Conservation (phyloP, 345 rosid species). For the Pelargonium nanum region DNA sequence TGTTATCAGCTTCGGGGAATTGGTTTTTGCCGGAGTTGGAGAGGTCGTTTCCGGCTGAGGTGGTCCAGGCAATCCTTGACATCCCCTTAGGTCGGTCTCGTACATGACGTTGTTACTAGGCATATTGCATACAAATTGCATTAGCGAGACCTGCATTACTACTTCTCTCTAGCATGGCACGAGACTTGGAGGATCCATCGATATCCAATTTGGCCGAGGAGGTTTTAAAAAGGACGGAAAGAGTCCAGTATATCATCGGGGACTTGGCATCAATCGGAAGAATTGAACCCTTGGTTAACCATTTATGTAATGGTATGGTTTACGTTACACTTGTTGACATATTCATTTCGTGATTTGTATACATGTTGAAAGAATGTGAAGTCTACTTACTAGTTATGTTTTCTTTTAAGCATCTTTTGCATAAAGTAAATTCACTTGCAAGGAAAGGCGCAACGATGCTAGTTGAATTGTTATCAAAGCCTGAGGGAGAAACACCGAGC, state of each 20-base stretch:
- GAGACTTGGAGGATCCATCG: constrained; percentile 28
- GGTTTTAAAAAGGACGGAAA: constrained; percentile 25
- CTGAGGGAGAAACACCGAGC: constrained; percentile 21
- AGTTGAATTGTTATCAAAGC: constrained; percentile 19
- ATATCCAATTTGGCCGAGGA: constrained; percentile 32
- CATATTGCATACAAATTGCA: constrained; percentile 24
- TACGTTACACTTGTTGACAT: not conserved
- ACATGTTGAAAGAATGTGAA: too few relatives aligned
- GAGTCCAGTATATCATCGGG: constrained; percentile 19
- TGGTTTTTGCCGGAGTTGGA: too few relatives aligned
- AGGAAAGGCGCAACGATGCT: constrained; percentile 21
- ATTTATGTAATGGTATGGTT: constrained; percentile 21
- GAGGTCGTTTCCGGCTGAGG: too few relatives aligned
- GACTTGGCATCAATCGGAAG: constrained; percentile 32
- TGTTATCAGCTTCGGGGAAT: too few relatives aligned
- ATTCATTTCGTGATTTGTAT: too few relatives aligned
- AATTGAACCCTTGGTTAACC: constrained; percentile 32
- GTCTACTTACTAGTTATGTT: not conserved
- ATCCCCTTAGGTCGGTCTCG: too few relatives aligned
- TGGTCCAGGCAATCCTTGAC: too few relatives aligned
- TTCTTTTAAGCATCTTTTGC: not conserved
- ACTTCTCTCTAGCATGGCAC: constrained; percentile 34
- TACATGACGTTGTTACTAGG: constrained; percentile 27
- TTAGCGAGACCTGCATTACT: constrained; percentile 35
- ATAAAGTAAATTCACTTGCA: too few relatives aligned